Evolutionary conservation across 768 basidiomycete genomes (phyloP).

Genomic region (Multifurca ochricompacta): DNA sequence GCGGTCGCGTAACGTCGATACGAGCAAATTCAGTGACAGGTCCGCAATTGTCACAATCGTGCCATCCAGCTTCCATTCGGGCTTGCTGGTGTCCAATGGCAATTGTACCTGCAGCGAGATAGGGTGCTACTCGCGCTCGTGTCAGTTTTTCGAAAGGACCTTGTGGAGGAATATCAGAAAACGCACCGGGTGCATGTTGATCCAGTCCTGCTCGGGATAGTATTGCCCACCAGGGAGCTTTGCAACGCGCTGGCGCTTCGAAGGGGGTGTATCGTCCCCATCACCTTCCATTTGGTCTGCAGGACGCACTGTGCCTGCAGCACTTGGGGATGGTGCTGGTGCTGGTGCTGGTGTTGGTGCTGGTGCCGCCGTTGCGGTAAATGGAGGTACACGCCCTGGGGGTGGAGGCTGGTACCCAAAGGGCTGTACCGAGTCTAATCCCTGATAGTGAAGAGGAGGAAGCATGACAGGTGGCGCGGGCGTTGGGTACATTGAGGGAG

Average conservation of each 20-base stretch:
- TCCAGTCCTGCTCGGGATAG: slow-evolving; percentile 88
- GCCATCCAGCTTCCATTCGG: slow-evolving; percentile 92
- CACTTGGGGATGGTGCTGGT: slow-evolving; percentile 36
- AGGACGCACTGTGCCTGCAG: slow-evolving; percentile 62
- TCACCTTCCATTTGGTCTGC: slow-evolving; percentile 76
- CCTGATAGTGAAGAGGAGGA: slow-evolving; percentile 80
- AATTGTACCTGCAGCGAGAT: slow-evolving; percentile 82
- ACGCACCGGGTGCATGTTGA: slow-evolving; percentile 76
- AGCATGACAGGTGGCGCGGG: slow-evolving; percentile 63
- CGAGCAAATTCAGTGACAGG: slow-evolving; percentile 73
- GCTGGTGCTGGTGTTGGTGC: too few species aligned
- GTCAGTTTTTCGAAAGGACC: background rate
- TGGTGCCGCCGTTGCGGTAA: slow-evolving; percentile 54
- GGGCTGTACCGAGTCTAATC: slow-evolving; percentile 64
- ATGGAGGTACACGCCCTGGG: slow-evolving; percentile 32
- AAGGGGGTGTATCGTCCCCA: slow-evolving; percentile 60
- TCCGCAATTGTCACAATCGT: slow-evolving; percentile 69
- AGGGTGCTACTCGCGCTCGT: slow-evolving; percentile 49
- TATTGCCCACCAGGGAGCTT: slow-evolving; percentile 78
- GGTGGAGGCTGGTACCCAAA: slow-evolving; percentile 71
- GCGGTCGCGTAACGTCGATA: slow-evolving; percentile 86
- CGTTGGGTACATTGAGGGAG: slow-evolving; percentile 59
- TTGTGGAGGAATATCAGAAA: slow-evolving; percentile 6
- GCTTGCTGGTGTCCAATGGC: slow-evolving; percentile 71
- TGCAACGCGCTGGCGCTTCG: slow-evolving; percentile 82